Evolutionary conservation across 2,329 filamentous ascomycete genomes (phyloP).

Genomic region (Sporothrix globosa): DNA sequence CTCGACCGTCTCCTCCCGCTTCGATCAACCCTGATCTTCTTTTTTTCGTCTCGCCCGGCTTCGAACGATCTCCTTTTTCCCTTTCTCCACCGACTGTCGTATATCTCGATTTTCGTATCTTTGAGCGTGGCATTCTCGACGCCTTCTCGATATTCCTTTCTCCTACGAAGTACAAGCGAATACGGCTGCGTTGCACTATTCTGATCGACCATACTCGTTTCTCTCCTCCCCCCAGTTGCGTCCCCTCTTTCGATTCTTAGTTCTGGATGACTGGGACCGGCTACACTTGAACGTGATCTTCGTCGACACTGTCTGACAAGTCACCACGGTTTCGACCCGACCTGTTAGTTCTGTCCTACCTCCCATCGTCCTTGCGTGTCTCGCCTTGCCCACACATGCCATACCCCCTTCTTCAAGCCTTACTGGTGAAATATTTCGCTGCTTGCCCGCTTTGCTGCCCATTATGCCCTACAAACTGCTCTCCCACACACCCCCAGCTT

Average conservation of each 20-base stretch:
- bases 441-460: neutral
- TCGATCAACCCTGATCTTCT: neutral
- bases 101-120: neutral
- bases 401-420: neutral
- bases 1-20: slow-evolving; percentile 4
- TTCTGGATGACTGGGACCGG: slow-evolving; percentile 28
- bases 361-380: neutral
- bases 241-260: neutral
- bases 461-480: slow-evolving; percentile 17
- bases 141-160: too few species aligned
- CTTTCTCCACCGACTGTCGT: neutral
- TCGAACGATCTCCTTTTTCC: neutral
- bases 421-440: neutral
- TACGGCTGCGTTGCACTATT: neutral
- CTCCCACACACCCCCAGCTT: neutral
- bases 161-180: too few species aligned
- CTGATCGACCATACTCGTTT: neutral
- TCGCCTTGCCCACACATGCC: slow-evolving; percentile 8
- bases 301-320: slow-evolving; percentile 32
- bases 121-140: neutral
- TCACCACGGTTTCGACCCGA: slow-evolving; percentile 17
- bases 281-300: slow-evolving; percentile 31
- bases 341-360: slow-evolving; percentile 30
- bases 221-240: neutral
- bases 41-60: neutral